These are phyloP conservation scores for Talaromyces stipitatus DNA, from an alignment of 495 filamentous ascomycete genomes.

Conservation along the genomic window DNA sequence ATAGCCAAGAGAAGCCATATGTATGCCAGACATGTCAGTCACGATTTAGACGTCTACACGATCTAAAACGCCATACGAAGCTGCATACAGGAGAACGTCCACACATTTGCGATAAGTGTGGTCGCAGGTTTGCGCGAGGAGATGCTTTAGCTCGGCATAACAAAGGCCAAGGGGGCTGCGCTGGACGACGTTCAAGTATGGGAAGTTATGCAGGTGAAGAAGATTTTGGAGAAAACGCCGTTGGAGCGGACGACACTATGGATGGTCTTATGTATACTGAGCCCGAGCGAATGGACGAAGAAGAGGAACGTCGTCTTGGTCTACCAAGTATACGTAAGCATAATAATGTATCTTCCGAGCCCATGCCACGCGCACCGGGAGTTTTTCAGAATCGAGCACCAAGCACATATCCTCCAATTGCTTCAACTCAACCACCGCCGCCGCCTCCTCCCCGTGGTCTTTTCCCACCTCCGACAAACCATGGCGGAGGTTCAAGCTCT, in stretches of 20 bases:
- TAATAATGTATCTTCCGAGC: slow-evolving; percentile 37
- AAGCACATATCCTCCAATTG: slow-evolving; percentile 73
- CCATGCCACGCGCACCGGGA: slow-evolving; percentile 37
- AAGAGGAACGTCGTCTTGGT: slow-evolving; percentile 49
- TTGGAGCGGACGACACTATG: slow-evolving; percentile 57
- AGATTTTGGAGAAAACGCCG: slow-evolving; percentile 49
- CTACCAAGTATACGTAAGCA: slow-evolving; percentile 68
- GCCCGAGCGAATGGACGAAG: slow-evolving; percentile 58
- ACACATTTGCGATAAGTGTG: slow-evolving; percentile 89
- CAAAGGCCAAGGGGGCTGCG: slow-evolving; percentile 93
- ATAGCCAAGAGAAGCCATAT: slow-evolving; percentile 98
- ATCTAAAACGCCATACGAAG: slow-evolving; percentile 93
- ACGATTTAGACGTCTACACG: slow-evolving; percentile 86
- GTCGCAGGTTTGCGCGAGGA: slow-evolving; percentile 87
- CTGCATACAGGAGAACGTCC: slow-evolving; percentile 95
- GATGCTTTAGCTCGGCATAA: slow-evolving; percentile 92
- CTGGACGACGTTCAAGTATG: slow-evolving; percentile 80
- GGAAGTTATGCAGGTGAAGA: slow-evolving; percentile 79
- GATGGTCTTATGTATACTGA: slow-evolving; percentile 64
- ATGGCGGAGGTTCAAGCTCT: slow-evolving; percentile 34
- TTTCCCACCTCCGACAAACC: slow-evolving; percentile 50
- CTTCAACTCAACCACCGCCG: slow-evolving; percentile 29
- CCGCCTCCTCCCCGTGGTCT: slow-evolving; percentile 29
- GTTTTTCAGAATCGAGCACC: slow-evolving; percentile 53
- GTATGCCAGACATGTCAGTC: slow-evolving; percentile 82